These are phyloP conservation scores for Trametes polyzona DNA, from an alignment of 1,284 basidiomycete species.

Conservation along the genomic window DNA sequence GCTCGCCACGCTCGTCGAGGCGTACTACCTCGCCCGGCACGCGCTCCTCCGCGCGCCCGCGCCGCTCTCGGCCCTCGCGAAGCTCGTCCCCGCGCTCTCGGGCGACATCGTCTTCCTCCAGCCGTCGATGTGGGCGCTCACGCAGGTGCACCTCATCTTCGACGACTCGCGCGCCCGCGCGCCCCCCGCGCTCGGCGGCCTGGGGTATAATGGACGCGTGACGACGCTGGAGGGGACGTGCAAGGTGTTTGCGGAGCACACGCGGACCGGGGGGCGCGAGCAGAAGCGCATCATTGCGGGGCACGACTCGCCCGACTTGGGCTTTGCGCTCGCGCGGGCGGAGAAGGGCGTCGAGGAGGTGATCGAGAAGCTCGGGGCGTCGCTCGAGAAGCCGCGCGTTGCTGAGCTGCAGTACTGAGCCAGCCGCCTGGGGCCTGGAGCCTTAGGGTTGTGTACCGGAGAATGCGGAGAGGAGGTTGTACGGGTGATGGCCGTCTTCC, in stretches of 20 bases:
- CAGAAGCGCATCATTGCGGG: constrained; percentile 37
- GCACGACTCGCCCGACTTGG: constrained; percentile 34
- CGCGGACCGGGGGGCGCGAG: constrained; percentile 39
- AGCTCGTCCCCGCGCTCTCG: constrained; percentile 50
- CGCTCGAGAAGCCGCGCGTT: constrained; percentile 24
- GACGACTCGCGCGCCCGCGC: constrained; percentile 70
- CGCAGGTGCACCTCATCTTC: constrained; percentile 65
- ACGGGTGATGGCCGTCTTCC: background rate
- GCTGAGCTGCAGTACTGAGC: constrained; percentile 20
- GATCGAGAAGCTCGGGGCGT: constrained; percentile 39
- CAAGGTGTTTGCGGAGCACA: constrained; percentile 52
- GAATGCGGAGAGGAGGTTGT: background rate
- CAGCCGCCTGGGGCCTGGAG: background rate
- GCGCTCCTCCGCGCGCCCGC: constrained; percentile 40
- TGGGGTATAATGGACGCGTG: constrained; percentile 55
- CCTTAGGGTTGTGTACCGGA: background rate
- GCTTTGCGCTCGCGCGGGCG: constrained; percentile 42
- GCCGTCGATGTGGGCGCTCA: constrained; percentile 67
- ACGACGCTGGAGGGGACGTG: constrained; percentile 40
- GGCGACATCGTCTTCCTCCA: constrained; percentile 68
- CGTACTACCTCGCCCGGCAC: constrained; percentile 51
- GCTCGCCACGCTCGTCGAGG: constrained; percentile 59
- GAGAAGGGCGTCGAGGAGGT: constrained; percentile 42
- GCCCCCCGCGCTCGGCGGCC: constrained; percentile 59
- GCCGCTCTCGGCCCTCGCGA: constrained; percentile 38